These are phyloP conservation scores for Blumeriella jaapii DNA, from an alignment of 2,329 filamentous ascomycete genomes.

Conservation along the genomic window DNA sequence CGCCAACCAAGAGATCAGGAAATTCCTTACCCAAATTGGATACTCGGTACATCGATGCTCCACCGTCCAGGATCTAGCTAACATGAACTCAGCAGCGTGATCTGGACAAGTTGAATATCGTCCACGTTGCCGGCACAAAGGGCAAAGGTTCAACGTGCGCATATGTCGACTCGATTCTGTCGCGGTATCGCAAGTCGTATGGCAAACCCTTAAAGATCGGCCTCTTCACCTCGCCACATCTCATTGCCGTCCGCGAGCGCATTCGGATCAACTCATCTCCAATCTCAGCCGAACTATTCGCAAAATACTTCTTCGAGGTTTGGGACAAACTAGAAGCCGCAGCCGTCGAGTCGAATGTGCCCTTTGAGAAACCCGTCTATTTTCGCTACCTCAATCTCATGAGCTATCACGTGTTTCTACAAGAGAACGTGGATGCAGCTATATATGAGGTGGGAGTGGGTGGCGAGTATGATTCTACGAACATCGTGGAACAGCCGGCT, in stretches of 20 bases:
- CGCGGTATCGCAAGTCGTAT: conserved; percentile 33
- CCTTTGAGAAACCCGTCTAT: conserved; percentile 38
- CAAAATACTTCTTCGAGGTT: conserved; percentile 56
- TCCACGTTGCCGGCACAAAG: conserved; percentile 67
- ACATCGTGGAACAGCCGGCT: conserved; percentile 46
- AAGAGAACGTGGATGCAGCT: conserved; percentile 48
- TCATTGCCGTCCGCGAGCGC: conserved; percentile 55
- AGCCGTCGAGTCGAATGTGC: conserved; percentile 25
- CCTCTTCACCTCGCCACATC: conserved; percentile 58
- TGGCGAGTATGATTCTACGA: conserved; percentile 58
- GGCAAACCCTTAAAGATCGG: conserved; percentile 33
- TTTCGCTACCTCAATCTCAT: conserved; percentile 54
- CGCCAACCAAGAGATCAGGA: conserved; percentile 67
- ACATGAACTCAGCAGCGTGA: conserved; percentile 16
- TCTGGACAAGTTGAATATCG: conserved; percentile 48
- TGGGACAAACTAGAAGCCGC: conserved; percentile 42
- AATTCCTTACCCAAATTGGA: conserved; percentile 66
- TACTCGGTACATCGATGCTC: conserved; percentile 42
- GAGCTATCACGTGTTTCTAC: conserved; percentile 54
- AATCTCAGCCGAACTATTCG: conserved; percentile 46
- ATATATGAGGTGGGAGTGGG: conserved; percentile 59
- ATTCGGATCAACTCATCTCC: conserved; percentile 50
- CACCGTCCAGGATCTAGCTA: not conserved
- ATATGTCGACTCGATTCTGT: conserved; percentile 52
- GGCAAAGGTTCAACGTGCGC: conserved; percentile 66